These are phyloP conservation scores for Collybia mongolica DNA, from an alignment of 768 basidiomycete genomes.

Conservation along the genomic window DNA sequence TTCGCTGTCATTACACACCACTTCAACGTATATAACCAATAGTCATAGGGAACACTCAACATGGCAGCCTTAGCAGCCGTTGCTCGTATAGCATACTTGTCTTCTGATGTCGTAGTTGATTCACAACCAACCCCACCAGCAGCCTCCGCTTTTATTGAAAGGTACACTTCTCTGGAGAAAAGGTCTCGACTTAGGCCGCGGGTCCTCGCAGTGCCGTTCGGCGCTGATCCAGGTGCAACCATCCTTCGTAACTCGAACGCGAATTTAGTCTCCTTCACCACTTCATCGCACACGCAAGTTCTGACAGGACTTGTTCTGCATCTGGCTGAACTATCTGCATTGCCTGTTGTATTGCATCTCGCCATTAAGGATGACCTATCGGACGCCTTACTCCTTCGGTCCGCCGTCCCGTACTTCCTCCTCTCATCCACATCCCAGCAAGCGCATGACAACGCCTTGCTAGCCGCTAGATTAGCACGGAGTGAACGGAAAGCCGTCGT, in stretches of 20 bases:
- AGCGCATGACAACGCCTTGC: constrained; percentile 87
- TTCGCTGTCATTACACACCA: not conserved
- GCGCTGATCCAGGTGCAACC: constrained; percentile 63
- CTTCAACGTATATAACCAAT: constrained; percentile 1
- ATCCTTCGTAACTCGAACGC: constrained; percentile 47
- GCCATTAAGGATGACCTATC: constrained; percentile 66
- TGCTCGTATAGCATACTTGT: constrained; percentile 68
- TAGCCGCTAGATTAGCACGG: constrained; percentile 79
- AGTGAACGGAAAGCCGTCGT: constrained; percentile 74
- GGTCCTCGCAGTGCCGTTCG: constrained; percentile 52
- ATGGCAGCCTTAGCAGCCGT: constrained; percentile 37
- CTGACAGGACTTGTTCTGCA: constrained; percentile 63
- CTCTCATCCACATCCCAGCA: constrained; percentile 76
- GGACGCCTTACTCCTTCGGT: constrained; percentile 72
- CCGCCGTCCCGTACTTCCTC: constrained; percentile 79
- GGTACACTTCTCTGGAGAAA: constrained; percentile 33
- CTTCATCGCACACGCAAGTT: constrained; percentile 47
- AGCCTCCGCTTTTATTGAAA: constrained; percentile 40
- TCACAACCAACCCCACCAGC: constrained; percentile 42
- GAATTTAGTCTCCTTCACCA: constrained; percentile 60
- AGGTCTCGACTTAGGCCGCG: constrained; percentile 36
- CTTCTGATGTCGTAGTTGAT: constrained; percentile 67
- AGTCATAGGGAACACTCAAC: constrained; percentile 16
- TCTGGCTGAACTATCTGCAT: constrained; percentile 63
- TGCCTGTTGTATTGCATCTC: constrained; percentile 72